phyloP scores from a whole-genome alignment of 2,329 filamentous ascomycete genomes.

The Ophiocordyceps camponoti-saundersi region DNA sequence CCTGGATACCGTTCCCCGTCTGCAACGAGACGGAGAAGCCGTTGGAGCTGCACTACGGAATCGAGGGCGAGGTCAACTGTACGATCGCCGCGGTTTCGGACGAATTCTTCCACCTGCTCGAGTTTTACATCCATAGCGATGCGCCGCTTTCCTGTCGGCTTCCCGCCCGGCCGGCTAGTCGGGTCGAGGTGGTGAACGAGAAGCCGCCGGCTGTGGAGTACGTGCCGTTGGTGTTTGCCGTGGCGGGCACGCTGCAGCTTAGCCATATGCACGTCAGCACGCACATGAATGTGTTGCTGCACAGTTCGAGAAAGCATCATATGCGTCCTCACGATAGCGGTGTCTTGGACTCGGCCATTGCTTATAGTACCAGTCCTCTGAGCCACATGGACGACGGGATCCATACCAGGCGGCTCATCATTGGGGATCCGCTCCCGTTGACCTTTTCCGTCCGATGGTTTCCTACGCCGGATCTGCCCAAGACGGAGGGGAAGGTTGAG shows the following conservation, averaged over 20 bases:
- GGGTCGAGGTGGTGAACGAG: conserved; percentile 37
- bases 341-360: conserved; percentile 71
- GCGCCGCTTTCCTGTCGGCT: conserved; percentile 84
- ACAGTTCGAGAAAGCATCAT: conserved; percentile 47
- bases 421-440: conserved; percentile 70
- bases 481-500: conserved; percentile 46
- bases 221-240: conserved; percentile 73
- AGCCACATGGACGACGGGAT: conserved; percentile 36
- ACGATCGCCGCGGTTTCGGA: conserved; percentile 63
- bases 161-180: conserved; percentile 51
- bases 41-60: conserved; percentile 73
- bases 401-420: conserved; percentile 51
- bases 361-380: conserved; percentile 66
- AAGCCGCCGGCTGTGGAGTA: conserved; percentile 37
- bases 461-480: conserved; percentile 53
- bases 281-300: conserved; percentile 76
- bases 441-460: conserved; percentile 78
- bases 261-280: conserved; percentile 85
- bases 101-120: conserved; percentile 72
- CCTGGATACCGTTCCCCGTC: conserved; percentile 80
- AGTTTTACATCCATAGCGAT: conserved; percentile 97
- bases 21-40: conserved; percentile 79
- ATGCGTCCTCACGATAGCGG: conserved; percentile 50
- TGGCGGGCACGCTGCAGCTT: conserved; percentile 76
- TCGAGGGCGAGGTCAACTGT: conserved; percentile 69